Percentiles rank a stretch among this genome's conserved stretches.
Conservation (phyloP, 352 stramenopile genomes). For the Globisporangium alternatum region DNA sequence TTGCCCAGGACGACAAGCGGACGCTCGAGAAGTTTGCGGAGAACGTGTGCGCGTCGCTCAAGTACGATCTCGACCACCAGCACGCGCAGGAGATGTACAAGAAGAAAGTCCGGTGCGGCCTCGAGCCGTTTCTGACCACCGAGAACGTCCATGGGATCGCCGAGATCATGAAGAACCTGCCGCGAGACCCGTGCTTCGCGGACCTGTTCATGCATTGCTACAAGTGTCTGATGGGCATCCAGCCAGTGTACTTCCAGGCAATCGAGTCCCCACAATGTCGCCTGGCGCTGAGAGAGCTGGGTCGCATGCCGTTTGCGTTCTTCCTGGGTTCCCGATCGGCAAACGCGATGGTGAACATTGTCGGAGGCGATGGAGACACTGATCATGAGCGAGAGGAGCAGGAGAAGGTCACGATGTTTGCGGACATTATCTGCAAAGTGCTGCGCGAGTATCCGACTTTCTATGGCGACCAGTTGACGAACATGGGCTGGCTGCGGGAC, state of each 20-base stretch:
- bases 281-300: constrained; percentile 44
- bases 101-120: constrained; percentile 65
- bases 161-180: constrained; percentile 82
- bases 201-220: constrained; percentile 79
- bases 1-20: constrained; percentile 51
- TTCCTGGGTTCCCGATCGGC: constrained; percentile 60
- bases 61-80: constrained; percentile 76
- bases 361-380: constrained; percentile 27
- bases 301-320: constrained; percentile 61
- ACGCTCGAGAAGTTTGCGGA: constrained; percentile 75
- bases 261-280: constrained; percentile 45
- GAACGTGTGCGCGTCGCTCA: constrained; percentile 78
- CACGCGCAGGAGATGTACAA: constrained; percentile 74
- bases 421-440: constrained; percentile 67
- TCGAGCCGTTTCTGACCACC: constrained; percentile 53
- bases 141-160: constrained; percentile 72
- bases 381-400: constrained; percentile 37
- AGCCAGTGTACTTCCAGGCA: constrained; percentile 59
- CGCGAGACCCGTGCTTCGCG: constrained; percentile 66
- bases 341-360: constrained; percentile 54
- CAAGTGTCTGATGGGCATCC: constrained; percentile 42
- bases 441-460: constrained; percentile 55
- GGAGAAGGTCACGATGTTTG: constrained; percentile 43
- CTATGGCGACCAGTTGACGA: constrained; percentile 68
- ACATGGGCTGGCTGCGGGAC: constrained; percentile 56